phyloP scores from a whole-genome alignment of 2,329 filamentous ascomycete genomes.

The Fusarium papillatum region DNA sequence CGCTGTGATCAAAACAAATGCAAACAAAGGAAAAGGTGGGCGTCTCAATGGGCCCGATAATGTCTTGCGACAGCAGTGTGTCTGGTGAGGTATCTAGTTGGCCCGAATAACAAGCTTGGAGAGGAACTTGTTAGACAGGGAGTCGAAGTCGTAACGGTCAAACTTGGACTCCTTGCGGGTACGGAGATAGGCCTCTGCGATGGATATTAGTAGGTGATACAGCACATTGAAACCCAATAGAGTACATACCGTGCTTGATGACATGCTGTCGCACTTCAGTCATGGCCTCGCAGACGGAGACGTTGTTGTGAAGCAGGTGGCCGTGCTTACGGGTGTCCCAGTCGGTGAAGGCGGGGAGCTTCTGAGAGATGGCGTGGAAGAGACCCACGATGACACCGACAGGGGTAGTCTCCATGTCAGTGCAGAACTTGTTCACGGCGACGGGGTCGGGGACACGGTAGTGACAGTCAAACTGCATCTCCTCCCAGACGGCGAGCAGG shows the following conservation, averaged over 20 bases:
- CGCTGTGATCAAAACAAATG: slow-evolving; percentile 55
- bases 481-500: slow-evolving; percentile 94
- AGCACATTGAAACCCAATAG: background rate
- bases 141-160: slow-evolving; percentile 94
- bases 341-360: slow-evolving; percentile 91
- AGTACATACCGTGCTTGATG: slow-evolving; percentile 89
- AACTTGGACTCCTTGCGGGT: slow-evolving; percentile 85
- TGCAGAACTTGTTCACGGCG: slow-evolving; percentile 94
- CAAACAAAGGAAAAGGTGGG: slow-evolving; percentile 47
- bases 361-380: slow-evolving; percentile 98
- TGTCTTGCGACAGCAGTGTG: slow-evolving; percentile 34
- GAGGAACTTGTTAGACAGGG: slow-evolving; percentile 95
- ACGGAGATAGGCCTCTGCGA: slow-evolving; percentile 86
- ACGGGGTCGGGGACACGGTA: slow-evolving; percentile 90
- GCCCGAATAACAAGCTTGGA: slow-evolving; percentile 96
- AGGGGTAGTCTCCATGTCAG: slow-evolving; percentile 95
- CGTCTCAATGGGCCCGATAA: slow-evolving; percentile 16
- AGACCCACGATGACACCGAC: slow-evolving; percentile 97
- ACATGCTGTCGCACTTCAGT: slow-evolving; percentile 95
- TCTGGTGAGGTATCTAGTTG: slow-evolving; percentile 67
- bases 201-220: slow-evolving; percentile 36
- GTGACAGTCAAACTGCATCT: slow-evolving; percentile 99
- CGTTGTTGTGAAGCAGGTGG: slow-evolving; percentile 90
- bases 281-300: slow-evolving; percentile 94
- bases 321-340: slow-evolving; percentile 96